phyloP scores from a whole-genome alignment of 306 rosid genomes.

The Cicer yamashitae region DNA sequence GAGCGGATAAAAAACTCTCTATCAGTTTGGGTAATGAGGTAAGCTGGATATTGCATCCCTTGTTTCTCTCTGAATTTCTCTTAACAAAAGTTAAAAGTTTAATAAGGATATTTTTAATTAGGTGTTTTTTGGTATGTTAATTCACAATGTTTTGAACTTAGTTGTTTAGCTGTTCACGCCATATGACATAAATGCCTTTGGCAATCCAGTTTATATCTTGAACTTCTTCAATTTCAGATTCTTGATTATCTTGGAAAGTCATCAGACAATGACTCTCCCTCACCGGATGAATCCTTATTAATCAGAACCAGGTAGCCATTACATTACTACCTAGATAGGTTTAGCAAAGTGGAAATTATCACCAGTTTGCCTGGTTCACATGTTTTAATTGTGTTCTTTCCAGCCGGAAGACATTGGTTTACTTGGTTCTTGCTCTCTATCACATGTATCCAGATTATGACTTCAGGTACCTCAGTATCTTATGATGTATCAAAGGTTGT shows the following conservation, averaged over 20 bases:
- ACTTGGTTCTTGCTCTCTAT: constrained; percentile 87
- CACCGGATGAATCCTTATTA: constrained; percentile 67
- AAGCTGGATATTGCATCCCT: neutral
- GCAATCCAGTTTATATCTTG: neutral
- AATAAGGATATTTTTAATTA: too few species aligned
- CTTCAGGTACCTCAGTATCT: constrained; percentile 86
- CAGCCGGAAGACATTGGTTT: constrained; percentile 96
- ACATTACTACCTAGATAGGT: constrained; percentile 41
- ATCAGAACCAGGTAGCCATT: constrained; percentile 76
- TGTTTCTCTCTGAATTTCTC: too few species aligned
- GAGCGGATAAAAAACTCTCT: constrained; percentile 87
- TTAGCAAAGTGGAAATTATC: constrained; percentile 43
- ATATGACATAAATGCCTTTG: neutral
- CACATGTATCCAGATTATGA: constrained; percentile 96
- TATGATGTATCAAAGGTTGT: constrained; percentile 36
- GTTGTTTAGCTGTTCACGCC: neutral
- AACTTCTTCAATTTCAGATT: constrained; percentile 59
- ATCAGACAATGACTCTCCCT: constrained; percentile 71
- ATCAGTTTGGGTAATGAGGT: constrained; percentile 97
- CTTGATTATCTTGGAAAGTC: constrained; percentile 88
- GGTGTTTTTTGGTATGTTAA: neutral
- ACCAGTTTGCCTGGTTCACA: constrained; percentile 25
- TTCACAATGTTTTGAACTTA: neutral
- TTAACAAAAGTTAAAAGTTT: too few species aligned
- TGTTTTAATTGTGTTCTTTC: constrained; percentile 48